Percentiles rank a stretch among this genome's conserved stretches.
Conservation (phyloP, 331 rosid species). For the Pyracantha coccinea region DNA sequence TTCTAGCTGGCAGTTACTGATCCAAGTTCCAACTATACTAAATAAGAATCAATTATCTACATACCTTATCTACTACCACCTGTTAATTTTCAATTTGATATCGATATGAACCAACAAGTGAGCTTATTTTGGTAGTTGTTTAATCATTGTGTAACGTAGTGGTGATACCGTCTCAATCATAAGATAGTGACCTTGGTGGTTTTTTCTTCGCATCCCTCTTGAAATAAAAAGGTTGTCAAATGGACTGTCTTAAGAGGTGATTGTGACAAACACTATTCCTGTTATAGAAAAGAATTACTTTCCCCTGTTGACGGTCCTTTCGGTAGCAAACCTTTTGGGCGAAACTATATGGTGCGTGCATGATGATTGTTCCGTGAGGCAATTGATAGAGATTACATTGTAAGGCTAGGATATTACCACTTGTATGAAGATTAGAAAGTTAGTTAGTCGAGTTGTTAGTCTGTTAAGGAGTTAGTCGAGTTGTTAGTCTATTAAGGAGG, state of each 20-base stretch:
- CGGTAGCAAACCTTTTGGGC: conserved; percentile 88
- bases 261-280: conserved; percentile 82
- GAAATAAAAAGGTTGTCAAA: conserved; percentile 82
- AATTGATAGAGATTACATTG: no score
- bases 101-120: not conserved
- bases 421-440: no score
- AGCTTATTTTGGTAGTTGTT: not conserved
- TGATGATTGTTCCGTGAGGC: conserved; percentile 65
- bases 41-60: not conserved
- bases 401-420: no score
- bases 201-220: conserved; percentile 57
- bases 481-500: no score
- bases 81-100: not conserved
- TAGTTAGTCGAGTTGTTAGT: no score
- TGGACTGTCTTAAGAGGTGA: conserved; percentile 91
- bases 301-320: conserved; percentile 83
- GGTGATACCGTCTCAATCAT: no score
- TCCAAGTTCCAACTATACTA: not conserved
- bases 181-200: conserved; percentile 6
- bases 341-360: conserved; percentile 98
- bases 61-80: not conserved
- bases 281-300: conserved; percentile 70
- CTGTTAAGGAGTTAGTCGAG: no score
- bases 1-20: not conserved
- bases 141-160: not conserved